phyloP scores from a whole-genome alignment of 108 stramenopile genomes.

The Parietichytrium sp. region DNA sequence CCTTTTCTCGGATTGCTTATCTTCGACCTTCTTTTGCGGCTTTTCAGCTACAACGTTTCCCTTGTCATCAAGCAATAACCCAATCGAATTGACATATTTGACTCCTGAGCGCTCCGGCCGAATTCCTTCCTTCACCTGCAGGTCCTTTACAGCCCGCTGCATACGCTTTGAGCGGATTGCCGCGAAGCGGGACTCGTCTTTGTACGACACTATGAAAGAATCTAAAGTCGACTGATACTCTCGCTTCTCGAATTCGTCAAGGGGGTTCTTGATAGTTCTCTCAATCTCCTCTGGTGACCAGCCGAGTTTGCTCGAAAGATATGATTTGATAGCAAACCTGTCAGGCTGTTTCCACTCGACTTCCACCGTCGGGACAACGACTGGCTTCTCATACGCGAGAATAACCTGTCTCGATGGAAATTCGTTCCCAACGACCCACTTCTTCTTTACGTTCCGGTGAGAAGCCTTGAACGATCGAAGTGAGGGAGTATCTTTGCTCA shows the following conservation, averaged over 20 bases:
- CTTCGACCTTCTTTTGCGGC: too few species aligned
- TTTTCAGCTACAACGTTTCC: too few species aligned
- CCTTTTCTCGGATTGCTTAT: too few species aligned
- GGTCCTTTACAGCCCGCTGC: constrained; percentile 55
- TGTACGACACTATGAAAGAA: constrained; percentile 83
- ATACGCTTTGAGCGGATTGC: constrained; percentile 69
- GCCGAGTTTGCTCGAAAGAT: background rate
- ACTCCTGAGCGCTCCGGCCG: too few species aligned
- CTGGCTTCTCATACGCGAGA: constrained; percentile 30
- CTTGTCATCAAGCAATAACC: too few species aligned
- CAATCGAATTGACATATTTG: too few species aligned
- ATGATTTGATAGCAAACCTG: background rate
- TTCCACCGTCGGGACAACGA: background rate
- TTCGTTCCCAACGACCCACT: background rate
- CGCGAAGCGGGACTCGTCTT: constrained; percentile 85
- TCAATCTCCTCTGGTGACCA: background rate
- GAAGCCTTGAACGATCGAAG: background rate
- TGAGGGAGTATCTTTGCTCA: background rate
- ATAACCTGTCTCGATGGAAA: constrained; percentile 3
- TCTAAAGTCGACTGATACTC: constrained; percentile 82
- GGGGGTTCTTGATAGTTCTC: background rate
- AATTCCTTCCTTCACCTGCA: background rate
- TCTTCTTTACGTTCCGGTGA: background rate
- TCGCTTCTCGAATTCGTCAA: constrained; percentile 8
- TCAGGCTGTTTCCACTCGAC: constrained; percentile 49